phyloP scores from a whole-genome alignment of 768 basidiomycete species.

The Russula foetens region DNA sequence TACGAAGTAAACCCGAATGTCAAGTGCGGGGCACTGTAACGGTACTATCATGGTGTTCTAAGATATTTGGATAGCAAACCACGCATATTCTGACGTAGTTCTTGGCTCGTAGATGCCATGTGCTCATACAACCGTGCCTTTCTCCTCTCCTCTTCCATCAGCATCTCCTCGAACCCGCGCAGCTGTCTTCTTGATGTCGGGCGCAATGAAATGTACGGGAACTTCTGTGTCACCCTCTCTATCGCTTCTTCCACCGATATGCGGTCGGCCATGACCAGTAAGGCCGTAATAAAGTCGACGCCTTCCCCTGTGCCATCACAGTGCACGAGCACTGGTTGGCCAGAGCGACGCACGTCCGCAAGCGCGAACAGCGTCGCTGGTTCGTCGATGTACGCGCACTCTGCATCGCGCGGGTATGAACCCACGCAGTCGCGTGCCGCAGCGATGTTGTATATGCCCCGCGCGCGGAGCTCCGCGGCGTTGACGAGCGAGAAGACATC shows the following conservation, averaged over 20 bases:
- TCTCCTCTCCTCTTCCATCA: conserved; percentile 11
- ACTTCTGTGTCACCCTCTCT: neutral
- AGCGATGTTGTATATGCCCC: conserved; percentile 11
- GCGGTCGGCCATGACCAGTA: conserved; percentile 12
- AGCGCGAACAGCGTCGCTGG: conserved; percentile 13
- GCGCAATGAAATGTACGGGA: conserved; percentile 9
- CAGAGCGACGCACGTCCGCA: conserved; percentile 13
- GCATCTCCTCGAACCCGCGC: conserved; percentile 13
- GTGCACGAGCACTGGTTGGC: conserved; percentile 9
- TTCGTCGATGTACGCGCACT: conserved; percentile 13
- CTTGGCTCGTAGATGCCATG: conserved; percentile 1
- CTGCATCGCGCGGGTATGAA: conserved; percentile 9
- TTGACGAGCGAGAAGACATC: conserved; percentile 15
- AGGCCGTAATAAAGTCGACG: conserved; percentile 9
- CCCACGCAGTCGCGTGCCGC: conserved; percentile 9
- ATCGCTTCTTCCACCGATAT: conserved; percentile 7
- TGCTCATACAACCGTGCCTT: conserved; percentile 8
- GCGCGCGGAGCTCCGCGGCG: neutral
- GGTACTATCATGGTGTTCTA: neutral
- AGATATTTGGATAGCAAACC: conserved; percentile 8
- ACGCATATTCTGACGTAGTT: conserved; percentile 7
- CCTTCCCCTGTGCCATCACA: conserved; percentile 15
- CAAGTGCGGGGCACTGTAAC: neutral
- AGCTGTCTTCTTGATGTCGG: conserved; percentile 3
- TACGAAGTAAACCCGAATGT: neutral